These are phyloP conservation scores for Pyrenophora seminiperda DNA, from an alignment of 2,329 filamentous ascomycete species.

Conservation along the genomic window DNA sequence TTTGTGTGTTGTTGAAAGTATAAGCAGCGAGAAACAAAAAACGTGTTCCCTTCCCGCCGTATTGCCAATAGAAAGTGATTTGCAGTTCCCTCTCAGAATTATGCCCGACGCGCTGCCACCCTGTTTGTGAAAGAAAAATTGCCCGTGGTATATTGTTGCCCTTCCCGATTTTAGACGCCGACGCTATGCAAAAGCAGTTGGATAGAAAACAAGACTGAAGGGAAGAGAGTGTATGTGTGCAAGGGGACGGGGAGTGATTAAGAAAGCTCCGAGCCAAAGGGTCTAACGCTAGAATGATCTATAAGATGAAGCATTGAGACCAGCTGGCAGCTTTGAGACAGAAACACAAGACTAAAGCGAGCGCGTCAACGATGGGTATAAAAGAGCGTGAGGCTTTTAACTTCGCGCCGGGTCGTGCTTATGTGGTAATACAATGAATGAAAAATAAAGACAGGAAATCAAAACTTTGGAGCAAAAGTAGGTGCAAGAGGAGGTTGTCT, in stretches of 20 bases:
- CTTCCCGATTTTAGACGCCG: conserved; percentile 14
- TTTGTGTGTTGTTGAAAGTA: too few species aligned
- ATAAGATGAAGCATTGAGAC: conserved; percentile 23
- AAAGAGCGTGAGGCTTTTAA: conserved; percentile 26
- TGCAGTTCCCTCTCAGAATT: too few species aligned
- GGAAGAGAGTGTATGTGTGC: neutral
- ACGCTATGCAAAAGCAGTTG: conserved; percentile 30
- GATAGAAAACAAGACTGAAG: conserved; percentile 12
- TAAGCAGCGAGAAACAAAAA: too few species aligned
- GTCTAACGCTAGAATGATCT: conserved; percentile 11
- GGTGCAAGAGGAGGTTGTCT: conserved; percentile 1
- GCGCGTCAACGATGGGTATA: conserved; percentile 14
- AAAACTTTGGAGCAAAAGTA: neutral
- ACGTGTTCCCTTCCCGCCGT: too few species aligned
- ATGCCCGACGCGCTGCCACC: too few species aligned
- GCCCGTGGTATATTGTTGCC: too few species aligned
- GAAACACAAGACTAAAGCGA: conserved; percentile 1
- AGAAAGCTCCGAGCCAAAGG: conserved; percentile 14
- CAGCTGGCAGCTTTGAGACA: conserved; percentile 23
- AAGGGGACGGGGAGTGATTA: conserved; percentile 15
- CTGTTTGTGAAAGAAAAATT: too few species aligned
- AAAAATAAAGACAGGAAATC: conserved; percentile 2
- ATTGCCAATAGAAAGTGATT: too few species aligned
- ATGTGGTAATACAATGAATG: conserved; percentile 17
- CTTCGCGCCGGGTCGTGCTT: conserved; percentile 2